Evolutionary conservation across 176 grass and related monocot genomes (phyloP).

Genomic region (Eragrostis nindensis): DNA sequence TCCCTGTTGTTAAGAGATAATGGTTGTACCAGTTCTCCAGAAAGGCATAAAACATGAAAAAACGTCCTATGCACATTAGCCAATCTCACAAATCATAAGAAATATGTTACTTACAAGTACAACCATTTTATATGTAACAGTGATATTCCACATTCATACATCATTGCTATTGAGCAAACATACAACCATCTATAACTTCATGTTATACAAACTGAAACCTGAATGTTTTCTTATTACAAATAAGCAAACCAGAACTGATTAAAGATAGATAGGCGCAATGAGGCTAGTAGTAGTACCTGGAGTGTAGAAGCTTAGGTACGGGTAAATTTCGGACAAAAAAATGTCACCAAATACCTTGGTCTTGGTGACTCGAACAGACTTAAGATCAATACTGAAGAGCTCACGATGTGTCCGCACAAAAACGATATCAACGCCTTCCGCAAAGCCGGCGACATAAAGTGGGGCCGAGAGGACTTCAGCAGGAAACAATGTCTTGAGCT

Average conservation of each 20-base stretch:
- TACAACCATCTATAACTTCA: too few species aligned
- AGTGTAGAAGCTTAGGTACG: constrained; percentile 31
- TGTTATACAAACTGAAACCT: too few species aligned
- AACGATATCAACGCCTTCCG: neutral
- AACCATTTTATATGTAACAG: neutral
- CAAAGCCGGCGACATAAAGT: constrained; percentile 5
- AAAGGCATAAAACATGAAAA: neutral
- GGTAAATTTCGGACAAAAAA: neutral
- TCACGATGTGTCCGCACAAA: neutral
- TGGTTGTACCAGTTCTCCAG: neutral
- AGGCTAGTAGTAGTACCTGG: constrained; percentile 13
- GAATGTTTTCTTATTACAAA: neutral
- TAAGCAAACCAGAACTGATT: neutral
- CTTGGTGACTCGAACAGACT: constrained; percentile 9
- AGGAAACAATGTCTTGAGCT: neutral
- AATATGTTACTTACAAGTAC: neutral
- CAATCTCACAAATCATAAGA: neutral
- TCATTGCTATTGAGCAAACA: neutral
- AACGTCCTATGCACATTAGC: neutral
- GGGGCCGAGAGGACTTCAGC: neutral
- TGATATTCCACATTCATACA: neutral
- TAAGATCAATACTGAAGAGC: constrained; percentile 27
- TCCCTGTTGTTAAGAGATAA: neutral
- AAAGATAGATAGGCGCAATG: neutral
- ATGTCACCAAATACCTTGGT: neutral